Base-by-base conservation (phyloP, 192 early-diverging fungal genomes). In the Coemansia sp. region DNA sequence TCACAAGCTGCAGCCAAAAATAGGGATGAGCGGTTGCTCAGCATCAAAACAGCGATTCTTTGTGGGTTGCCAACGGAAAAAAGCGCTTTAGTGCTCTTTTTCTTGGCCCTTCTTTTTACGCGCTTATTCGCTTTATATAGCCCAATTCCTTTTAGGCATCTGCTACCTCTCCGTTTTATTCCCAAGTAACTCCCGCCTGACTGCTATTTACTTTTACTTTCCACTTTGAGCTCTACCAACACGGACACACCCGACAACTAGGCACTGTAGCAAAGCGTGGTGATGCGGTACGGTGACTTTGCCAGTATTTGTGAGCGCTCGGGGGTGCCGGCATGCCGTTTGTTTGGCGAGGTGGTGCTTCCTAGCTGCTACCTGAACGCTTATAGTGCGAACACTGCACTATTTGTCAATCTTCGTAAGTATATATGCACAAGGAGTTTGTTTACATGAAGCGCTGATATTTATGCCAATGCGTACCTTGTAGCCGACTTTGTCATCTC, bases 251-350 rank as follows among this genome's bases (percentile, higher is more conserved):
- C 6, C 32, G 32, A 34, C 32, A 34, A 34, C 32, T 34, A 5
- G 32, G 32, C 32, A 34, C 32, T 26, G 4, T 28, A 12, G 21
- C 28, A 46, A 43, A 57, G 40, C 60, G 36, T 56, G 51, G 46
- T 56, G 15, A 79, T 79, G 76, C 64, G 66, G 42, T 79, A 72
- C 63, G 76, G 76, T 50, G 76, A 79, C 64, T 79, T 79, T 69
- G 49, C 61, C 36, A 68, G 55, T 14, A 62, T 79, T 44, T 79
- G 76, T 59, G 58, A 73, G 58, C 69, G 69, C 43, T 62, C 76
- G 49, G 53, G 65, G 51, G 65, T 79, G 26, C 76, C 76, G 9
- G 66, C 56, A 9, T 79, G 76, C 62, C 69, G 69, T 10, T 45
- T 79, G 42, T 79, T 79, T 69, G 65, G 54, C 42, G 43, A 72